Evolutionary conservation across 306 rosid species (phyloP).

Genomic region (Biancaea sappan): DNA sequence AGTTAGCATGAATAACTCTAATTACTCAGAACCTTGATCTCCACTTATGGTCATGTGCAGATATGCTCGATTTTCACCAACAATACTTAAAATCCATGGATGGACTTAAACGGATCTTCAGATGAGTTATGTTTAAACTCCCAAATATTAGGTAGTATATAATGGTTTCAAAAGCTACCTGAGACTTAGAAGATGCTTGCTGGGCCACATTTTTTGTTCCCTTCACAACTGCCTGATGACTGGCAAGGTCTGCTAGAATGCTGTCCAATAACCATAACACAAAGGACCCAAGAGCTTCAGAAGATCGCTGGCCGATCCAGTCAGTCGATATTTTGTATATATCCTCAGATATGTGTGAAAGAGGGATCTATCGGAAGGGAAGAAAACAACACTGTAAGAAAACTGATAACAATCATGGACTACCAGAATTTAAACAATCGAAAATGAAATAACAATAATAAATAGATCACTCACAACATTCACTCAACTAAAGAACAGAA

Average conservation of each 20-base stretch:
- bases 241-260: conserved; percentile 59
- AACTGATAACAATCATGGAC: neutral
- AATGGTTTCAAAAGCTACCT: conserved; percentile 46
- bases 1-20: neutral
- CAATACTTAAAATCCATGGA: neutral
- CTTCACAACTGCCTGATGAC: conserved; percentile 60
- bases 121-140: neutral
- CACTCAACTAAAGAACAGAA: neutral
- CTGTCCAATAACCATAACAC: conserved; percentile 68
- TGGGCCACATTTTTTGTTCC: conserved; percentile 64
- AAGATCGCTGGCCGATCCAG: conserved; percentile 61
- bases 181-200: conserved; percentile 65
- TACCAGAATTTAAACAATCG: neutral
- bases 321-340: conserved; percentile 62
- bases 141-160: neutral
- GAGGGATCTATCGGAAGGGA: conserved; percentile 58
- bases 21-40: neutral
- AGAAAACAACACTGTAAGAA: conserved; percentile 23
- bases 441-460: neutral
- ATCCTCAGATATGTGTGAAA: conserved; percentile 58
- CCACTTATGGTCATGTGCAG: neutral
- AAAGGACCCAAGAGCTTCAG: conserved; percentile 65
- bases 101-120: neutral
- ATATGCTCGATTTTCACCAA: neutral
- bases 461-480: neutral